Base-by-base conservation (phyloP, 148 eudicot species). In the Cornus controversa region DNA sequence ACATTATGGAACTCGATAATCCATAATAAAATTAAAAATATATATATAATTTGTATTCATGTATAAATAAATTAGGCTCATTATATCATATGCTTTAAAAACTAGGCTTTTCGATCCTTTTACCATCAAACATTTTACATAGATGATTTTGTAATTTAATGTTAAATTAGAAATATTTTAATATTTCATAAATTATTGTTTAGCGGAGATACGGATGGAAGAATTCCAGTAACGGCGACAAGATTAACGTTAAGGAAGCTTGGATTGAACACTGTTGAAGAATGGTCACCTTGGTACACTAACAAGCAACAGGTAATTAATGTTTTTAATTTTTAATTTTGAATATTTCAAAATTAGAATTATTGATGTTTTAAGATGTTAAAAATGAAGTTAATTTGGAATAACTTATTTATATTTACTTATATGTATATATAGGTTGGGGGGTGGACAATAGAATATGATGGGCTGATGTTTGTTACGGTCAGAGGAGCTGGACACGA, bases 161-260 rank as follows among this genome's bases (percentile, higher is more conserved):
- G 6, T 24, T 24, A 2, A 26, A 63, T 69, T 10, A 6, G 10
- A 20, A 13, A 25, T 10, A 28, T 24, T 27, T 40, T 36, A 27
- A n/a, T 27, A 9, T 10, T 45, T 34, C 63, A 8, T 57, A 57
- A 16, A 6, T 1, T 72, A 4, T 27, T 73, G 2, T 77, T 22
- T 78, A 94, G 98, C 65, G 98, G 98, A 5, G 98, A 94, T 70
- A 89, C 88, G 0, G 98, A 94, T 81, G 98, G 97, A 67, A 87
- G 98, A 83, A 86, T 94, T 28, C 97, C 97, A 5, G 97, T 92
- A 40, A 94, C 97, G 23, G 75, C 93, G 31, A 92, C 98, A 8
- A 88, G 98, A 75, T 87, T 75, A 47, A 79, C 92, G 5, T 85
- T 94, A 54, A 80, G 70, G 54, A 92, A 92, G 74, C 92, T 94